phyloP scores from a whole-genome alignment of 1,139 yeast genomes.

The Suhomyces taliae region DNA sequence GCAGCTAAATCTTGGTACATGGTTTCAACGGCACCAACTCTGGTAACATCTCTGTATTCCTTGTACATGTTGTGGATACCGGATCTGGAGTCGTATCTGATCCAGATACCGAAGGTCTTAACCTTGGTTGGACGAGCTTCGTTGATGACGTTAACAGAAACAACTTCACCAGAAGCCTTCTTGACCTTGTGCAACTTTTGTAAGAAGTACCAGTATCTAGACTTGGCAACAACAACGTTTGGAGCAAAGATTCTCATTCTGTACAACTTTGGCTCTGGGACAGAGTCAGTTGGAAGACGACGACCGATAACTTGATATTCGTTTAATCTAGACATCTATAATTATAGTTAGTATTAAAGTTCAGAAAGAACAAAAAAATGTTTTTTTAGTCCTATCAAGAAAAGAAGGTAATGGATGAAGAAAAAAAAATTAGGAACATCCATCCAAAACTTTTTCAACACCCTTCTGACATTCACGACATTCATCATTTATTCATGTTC shows the following conservation, averaged over 20 bases:
- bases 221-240: slow-evolving; percentile 98
- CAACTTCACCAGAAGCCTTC: slow-evolving; percentile 99
- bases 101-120: slow-evolving; percentile 99
- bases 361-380: too few relatives aligned
- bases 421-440: background rate
- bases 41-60: slow-evolving; percentile 99
- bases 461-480: too few relatives aligned
- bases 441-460: too few relatives aligned
- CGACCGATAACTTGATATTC: slow-evolving; percentile 99
- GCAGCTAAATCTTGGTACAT: slow-evolving; percentile 99
- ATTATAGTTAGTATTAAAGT: slow-evolving; percentile 17
- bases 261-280: slow-evolving; percentile 99
- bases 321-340: slow-evolving; percentile 81
- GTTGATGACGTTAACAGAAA: slow-evolving; percentile 84
- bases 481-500: too few relatives aligned
- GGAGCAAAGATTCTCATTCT: slow-evolving; percentile 99
- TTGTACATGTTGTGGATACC: slow-evolving; percentile 99
- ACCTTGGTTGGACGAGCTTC: slow-evolving; percentile 99
- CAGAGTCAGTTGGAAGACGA: slow-evolving; percentile 98
- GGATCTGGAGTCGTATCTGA: slow-evolving; percentile 99
- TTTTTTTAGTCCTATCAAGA: too few relatives aligned
- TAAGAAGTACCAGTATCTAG: slow-evolving; percentile 99
- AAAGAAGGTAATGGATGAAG: background rate
- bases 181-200: slow-evolving; percentile 99
- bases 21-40: slow-evolving; percentile 98